Conservation (phyloP, 73 alveolate species). For the Halteria grandinella region DNA sequence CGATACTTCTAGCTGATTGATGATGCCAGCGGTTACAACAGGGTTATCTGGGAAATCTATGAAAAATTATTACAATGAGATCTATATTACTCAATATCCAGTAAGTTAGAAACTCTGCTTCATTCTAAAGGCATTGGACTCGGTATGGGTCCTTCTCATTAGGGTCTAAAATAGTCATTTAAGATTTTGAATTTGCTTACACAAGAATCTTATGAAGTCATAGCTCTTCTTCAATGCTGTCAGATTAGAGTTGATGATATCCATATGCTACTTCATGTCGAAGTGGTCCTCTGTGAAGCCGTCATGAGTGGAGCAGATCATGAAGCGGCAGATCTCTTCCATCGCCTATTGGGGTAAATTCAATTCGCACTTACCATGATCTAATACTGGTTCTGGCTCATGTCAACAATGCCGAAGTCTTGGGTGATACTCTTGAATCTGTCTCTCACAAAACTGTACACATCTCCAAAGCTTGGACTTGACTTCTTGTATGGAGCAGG, state of each 20-base stretch:
- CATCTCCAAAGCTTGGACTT: conserved; percentile 5
- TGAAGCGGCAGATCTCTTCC: conserved; percentile 16
- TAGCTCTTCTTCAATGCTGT: conserved; percentile 20
- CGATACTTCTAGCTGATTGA: neutral
- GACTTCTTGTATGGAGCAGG: neutral
- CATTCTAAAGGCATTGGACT: conserved; percentile 1
- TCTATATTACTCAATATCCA: too few relatives aligned
- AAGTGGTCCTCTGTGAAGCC: conserved; percentile 5
- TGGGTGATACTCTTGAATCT: conserved; percentile 30
- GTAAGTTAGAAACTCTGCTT: conserved; percentile 16
- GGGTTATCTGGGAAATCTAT: conserved; percentile 10
- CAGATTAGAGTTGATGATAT: neutral
- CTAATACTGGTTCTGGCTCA: neutral
- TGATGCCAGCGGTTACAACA: neutral
- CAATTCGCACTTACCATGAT: neutral
- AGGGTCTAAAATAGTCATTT: neutral
- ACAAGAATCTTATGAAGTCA: neutral
- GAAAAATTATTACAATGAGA: too few relatives aligned
- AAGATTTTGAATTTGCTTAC: neutral
- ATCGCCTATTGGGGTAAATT: neutral
- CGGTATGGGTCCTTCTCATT: neutral
- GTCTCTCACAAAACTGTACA: conserved; percentile 40
- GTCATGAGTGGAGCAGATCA: conserved; percentile 23
- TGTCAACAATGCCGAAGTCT: conserved; percentile 11
- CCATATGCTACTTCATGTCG: conserved; percentile 1